These are phyloP conservation scores for Taxawa tesnikishii DNA, from an alignment of 2,329 filamentous ascomycete species.

Conservation along the genomic window DNA sequence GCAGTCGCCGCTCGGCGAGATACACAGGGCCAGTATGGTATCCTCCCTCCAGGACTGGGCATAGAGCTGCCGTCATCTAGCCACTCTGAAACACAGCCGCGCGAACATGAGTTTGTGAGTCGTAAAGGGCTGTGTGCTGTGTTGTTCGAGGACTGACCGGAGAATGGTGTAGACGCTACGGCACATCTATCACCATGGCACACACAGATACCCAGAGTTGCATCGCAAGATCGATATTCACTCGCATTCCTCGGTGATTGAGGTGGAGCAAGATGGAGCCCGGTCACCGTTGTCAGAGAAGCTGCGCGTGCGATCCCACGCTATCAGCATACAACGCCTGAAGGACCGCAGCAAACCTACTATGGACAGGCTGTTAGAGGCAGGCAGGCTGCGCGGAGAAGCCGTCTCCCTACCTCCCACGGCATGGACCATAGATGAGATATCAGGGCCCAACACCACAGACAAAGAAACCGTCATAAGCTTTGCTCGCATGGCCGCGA, in stretches of 20 bases:
- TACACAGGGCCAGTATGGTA: constrained; percentile 4
- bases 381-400: constrained; percentile 56
- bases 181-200: constrained; percentile 88
- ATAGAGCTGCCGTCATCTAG: background rate
- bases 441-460: constrained; percentile 68
- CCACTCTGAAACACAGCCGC: background rate
- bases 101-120: constrained; percentile 17
- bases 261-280: background rate
- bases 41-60: constrained; percentile 7
- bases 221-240: constrained; percentile 64
- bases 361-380: constrained; percentile 66
- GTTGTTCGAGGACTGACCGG: too few species aligned
- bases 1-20: constrained; percentile 2
- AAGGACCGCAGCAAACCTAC: constrained; percentile 63
- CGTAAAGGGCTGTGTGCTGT: too few species aligned
- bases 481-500: constrained; percentile 76
- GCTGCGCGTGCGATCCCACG: constrained; percentile 50
- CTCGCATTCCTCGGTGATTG: background rate
- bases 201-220: constrained; percentile 62
- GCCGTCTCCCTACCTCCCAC: constrained; percentile 56
- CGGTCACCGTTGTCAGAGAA: background rate
- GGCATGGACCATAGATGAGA: constrained; percentile 72
- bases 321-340: constrained; percentile 65
- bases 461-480: constrained; percentile 75
- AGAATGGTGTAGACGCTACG: constrained; percentile 59